Conservation (phyloP, 2,329 filamentous ascomycete genomes). For the Colletotrichum godetiae region DNA sequence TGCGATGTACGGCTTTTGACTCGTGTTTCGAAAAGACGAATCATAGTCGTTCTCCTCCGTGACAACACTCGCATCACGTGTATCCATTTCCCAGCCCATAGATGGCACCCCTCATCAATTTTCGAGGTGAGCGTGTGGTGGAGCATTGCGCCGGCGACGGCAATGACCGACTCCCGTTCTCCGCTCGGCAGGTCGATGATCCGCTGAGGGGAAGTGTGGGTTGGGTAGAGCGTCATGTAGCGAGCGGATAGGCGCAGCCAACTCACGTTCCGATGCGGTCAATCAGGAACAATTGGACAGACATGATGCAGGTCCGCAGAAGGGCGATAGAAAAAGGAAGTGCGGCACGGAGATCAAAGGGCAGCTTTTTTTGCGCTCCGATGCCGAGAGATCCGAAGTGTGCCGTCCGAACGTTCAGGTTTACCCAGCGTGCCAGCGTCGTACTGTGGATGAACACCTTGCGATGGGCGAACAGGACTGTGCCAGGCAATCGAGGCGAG, state of each 20-base stretch:
- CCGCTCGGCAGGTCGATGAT: neutral
- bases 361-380: neutral
- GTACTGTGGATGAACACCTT: neutral
- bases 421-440: neutral
- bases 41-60: neutral
- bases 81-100: neutral
- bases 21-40: neutral
- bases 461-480: neutral
- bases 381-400: slow-evolving; percentile 25
- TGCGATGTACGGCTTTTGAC: neutral
- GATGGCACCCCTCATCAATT: neutral
- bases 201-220: neutral
- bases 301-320: slow-evolving; percentile 29
- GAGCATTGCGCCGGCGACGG: neutral
- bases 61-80: neutral
- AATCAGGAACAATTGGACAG: slow-evolving; percentile 18
- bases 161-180: neutral
- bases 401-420: neutral
- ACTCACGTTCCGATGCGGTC: slow-evolving; percentile 11
- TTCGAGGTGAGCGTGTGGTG: neutral
- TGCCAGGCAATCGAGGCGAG: neutral
- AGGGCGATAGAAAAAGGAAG: slow-evolving; percentile 5
- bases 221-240: slow-evolving; percentile 12
- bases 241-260: neutral
- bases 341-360: slow-evolving; percentile 11